phyloP scores from a whole-genome alignment of 2,329 filamentous ascomycete genomes.

The Diaporthe vexans region DNA sequence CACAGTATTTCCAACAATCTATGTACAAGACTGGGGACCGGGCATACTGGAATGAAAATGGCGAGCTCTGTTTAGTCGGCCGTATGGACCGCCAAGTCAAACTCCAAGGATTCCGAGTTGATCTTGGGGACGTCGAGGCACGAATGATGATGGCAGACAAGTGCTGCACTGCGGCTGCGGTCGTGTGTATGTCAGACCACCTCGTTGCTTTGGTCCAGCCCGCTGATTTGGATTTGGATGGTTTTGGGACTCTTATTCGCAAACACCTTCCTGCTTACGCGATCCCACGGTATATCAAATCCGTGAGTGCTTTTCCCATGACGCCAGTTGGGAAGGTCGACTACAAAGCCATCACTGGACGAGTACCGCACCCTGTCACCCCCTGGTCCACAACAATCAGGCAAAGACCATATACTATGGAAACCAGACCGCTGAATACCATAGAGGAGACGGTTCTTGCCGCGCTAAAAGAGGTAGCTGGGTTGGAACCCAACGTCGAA shows the following conservation, averaged over 20 bases:
- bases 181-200: constrained; percentile 45
- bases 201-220: constrained; percentile 50
- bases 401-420: too few relatives aligned
- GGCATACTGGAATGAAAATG: constrained; percentile 50
- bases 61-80: constrained; percentile 53
- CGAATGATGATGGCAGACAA: constrained; percentile 44
- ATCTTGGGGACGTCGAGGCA: constrained; percentile 55
- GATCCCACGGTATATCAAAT: constrained; percentile 46
- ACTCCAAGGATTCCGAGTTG: constrained; percentile 50
- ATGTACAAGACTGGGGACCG: constrained; percentile 59
- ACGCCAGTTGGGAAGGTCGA: constrained; percentile 51
- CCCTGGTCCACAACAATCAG: too few relatives aligned
- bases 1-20: constrained; percentile 38
- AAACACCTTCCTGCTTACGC: constrained; percentile 46
- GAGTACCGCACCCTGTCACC: too few relatives aligned
- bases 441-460: too few relatives aligned
- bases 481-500: too few relatives aligned
- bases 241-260: constrained; percentile 36
- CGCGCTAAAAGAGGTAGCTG: too few relatives aligned
- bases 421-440: too few relatives aligned
- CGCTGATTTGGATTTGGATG: constrained; percentile 30
- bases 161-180: constrained; percentile 44
- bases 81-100: constrained; percentile 54
- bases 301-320: constrained; percentile 48
- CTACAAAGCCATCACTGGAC: constrained; percentile 44